phyloP scores from a whole-genome alignment of 164 flowering plant species.

The Cinnamomum chago region DNA sequence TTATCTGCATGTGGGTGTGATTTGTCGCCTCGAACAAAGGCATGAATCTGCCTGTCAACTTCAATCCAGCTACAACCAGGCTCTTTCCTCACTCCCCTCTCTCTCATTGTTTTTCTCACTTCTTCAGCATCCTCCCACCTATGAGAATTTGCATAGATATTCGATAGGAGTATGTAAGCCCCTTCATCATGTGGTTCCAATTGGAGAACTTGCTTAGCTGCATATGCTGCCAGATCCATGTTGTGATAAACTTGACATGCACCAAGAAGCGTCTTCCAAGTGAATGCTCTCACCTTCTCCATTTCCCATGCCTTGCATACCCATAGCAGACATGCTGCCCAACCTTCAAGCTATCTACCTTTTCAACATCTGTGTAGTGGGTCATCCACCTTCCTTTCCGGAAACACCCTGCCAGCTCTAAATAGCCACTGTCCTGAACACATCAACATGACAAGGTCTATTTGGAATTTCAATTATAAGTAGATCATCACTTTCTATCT shows the following conservation, averaged over 20 bases:
- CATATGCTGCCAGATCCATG: conserved; percentile 55
- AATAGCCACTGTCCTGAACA: too few species aligned
- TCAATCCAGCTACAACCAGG: conserved; percentile 96
- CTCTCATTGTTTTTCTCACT: conserved; percentile 53
- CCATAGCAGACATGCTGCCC: too few species aligned
- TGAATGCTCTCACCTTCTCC: too few species aligned
- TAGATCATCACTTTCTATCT: too few species aligned
- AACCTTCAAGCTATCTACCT: too few species aligned
- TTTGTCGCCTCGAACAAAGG: conserved; percentile 54
- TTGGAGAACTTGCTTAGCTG: conserved; percentile 55
- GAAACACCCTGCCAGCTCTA: too few species aligned
- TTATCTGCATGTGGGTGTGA: conserved; percentile 57
- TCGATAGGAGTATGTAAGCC: conserved; percentile 62
- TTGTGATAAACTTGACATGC: conserved; percentile 72
- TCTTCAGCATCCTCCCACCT: conserved; percentile 63
- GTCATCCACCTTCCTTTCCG: too few species aligned
- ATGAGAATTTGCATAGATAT: conserved; percentile 61
- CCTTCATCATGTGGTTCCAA: conserved; percentile 72
- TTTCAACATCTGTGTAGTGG: too few species aligned
- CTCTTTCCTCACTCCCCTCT: conserved; percentile 58
- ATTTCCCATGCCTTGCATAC: too few species aligned
- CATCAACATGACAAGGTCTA: too few species aligned
- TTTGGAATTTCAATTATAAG: too few species aligned
- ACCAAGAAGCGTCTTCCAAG: conserved; percentile 73
- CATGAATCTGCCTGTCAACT: conserved; percentile 52